Percentiles rank a stretch among this genome's conserved stretches.
Evolutionary conservation across 257 asterid genomes (phyloP).

Genomic region (Jacaranda copaia): DNA sequence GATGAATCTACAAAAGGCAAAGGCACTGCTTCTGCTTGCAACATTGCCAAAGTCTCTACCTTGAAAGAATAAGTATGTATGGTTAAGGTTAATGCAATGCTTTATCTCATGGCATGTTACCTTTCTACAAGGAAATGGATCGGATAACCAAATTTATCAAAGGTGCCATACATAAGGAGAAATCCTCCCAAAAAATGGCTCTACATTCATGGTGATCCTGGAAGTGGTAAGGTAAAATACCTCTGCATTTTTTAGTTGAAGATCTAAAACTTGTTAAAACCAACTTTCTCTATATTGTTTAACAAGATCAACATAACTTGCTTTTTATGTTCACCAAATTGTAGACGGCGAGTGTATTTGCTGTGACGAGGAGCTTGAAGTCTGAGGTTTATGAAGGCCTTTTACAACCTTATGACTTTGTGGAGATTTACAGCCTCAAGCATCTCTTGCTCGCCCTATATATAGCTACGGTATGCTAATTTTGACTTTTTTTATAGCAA

Average conservation of each 20-base stretch:
- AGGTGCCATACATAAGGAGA: conserved; percentile 90
- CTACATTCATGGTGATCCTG: too few species aligned
- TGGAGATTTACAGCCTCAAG: conserved; percentile 59
- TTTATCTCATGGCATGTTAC: conserved; percentile 31
- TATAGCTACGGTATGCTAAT: conserved; percentile 81
- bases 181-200: conserved; percentile 93
- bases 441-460: conserved; percentile 57
- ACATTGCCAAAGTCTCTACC: conserved; percentile 90
- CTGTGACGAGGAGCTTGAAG: conserved; percentile 79
- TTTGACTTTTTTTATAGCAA: conserved; percentile 25
- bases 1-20: conserved; percentile 89
- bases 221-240: too few species aligned
- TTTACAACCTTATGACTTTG: conserved; percentile 81
- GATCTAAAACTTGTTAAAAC: too few species aligned
- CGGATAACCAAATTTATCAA: conserved; percentile 81
- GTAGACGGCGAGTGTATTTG: conserved; percentile 95
- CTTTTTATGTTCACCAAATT: background rate
- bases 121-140: conserved; percentile 75
- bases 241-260: too few species aligned
- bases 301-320: background rate
- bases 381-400: conserved; percentile 85
- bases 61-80: conserved; percentile 81
- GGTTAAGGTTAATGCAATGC: conserved; percentile 16
- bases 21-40: conserved; percentile 86
- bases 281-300: conserved; percentile 15